These are phyloP conservation scores for Arthrinium puccinioides DNA, from an alignment of 2,329 filamentous ascomycete species.

Conservation along the genomic window DNA sequence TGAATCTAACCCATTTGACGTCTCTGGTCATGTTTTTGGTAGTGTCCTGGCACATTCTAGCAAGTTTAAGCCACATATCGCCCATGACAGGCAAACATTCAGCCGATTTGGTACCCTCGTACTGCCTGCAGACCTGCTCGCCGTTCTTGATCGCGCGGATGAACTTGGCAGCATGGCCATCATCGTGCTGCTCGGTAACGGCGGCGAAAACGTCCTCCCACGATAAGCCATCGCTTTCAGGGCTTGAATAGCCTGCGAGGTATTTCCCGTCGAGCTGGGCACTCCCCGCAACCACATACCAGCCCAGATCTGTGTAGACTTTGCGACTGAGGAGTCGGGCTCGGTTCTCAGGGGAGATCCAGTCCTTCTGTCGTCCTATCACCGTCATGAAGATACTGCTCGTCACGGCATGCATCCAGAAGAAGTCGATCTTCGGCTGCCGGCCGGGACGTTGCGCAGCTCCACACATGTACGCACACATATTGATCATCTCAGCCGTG, in stretches of 20 bases:
- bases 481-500: constrained; percentile 19
- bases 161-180: constrained; percentile 28
- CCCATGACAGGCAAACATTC: constrained; percentile 13
- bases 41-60: constrained; percentile 12
- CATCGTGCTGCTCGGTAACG: constrained; percentile 19
- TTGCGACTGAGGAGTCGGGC: constrained; percentile 60
- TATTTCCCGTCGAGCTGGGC: constrained; percentile 26
- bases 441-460: constrained; percentile 44
- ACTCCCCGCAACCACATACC: constrained; percentile 53
- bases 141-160: constrained; percentile 25
- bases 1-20: constrained; percentile 9
- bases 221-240: constrained; percentile 11
- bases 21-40: constrained; percentile 7
- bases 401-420: constrained; percentile 30
- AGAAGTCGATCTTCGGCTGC: constrained; percentile 62
- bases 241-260: constrained; percentile 10
- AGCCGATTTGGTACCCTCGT: constrained; percentile 8
- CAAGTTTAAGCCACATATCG: constrained; percentile 17
- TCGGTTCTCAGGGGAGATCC: constrained; percentile 32
- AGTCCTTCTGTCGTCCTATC: constrained; percentile 17
- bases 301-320: constrained; percentile 50
- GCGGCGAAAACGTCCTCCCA: constrained; percentile 20
- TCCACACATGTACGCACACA: constrained; percentile 13
- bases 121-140: constrained; percentile 11
- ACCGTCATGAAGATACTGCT: constrained; percentile 23